These are phyloP conservation scores for Vigna hirtella DNA, from an alignment of 306 rosid species.

Conservation along the genomic window DNA sequence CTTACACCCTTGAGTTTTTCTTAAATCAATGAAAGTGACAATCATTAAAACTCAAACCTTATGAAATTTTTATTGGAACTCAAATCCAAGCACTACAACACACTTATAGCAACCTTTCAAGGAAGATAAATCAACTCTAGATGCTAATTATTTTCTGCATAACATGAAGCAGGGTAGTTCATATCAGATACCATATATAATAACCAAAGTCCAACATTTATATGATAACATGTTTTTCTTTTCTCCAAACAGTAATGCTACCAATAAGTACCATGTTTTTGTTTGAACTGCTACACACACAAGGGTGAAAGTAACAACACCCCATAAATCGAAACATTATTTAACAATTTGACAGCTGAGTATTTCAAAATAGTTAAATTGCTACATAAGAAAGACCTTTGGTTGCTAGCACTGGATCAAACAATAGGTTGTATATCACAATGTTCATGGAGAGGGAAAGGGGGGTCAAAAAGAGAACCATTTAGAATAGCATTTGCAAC, in stretches of 20 bases:
- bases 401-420: constrained; percentile 34
- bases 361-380: not conserved
- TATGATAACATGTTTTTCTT: not conserved
- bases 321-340: not conserved
- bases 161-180: not conserved
- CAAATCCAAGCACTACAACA: not conserved
- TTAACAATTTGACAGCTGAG: not conserved
- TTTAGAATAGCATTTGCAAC: constrained; percentile 65
- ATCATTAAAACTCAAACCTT: not conserved
- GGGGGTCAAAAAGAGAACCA: constrained; percentile 70
- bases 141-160: not conserved
- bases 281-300: not conserved
- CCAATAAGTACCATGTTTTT: not conserved
- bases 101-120: not conserved
- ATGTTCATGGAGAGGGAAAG: constrained; percentile 59
- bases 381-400: not conserved
- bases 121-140: not conserved
- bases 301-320: constrained; percentile 13
- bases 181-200: not conserved
- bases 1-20: not conserved
- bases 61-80: constrained; percentile 8
- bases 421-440: constrained; percentile 62
- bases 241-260: not conserved
- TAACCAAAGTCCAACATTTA: not conserved
- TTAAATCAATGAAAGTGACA: not conserved